These are phyloP conservation scores for Crithidia sp. DNA, from an alignment of 208 protist species.

Conservation along the genomic window DNA sequence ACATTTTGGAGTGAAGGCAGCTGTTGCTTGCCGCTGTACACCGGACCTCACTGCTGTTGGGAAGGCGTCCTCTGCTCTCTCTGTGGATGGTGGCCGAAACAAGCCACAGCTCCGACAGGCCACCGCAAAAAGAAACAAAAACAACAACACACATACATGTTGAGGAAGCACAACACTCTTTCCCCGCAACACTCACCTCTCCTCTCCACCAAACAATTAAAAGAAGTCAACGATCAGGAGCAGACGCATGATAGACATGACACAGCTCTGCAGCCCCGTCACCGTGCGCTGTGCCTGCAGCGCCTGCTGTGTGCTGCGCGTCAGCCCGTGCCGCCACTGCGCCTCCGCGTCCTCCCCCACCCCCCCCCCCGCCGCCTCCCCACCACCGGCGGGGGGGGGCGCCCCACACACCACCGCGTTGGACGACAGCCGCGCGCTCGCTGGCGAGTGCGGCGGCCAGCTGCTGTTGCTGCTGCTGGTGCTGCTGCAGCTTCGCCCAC, in stretches of 20 bases:
- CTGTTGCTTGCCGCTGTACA: no score
- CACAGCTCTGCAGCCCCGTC: slow-evolving; percentile 67
- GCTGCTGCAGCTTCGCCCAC: slow-evolving; percentile 38
- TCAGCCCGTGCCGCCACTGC: slow-evolving; percentile 12
- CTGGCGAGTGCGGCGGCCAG: not conserved
- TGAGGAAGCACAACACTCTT: no score
- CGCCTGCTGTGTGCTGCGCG: slow-evolving; percentile 15
- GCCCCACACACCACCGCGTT: no score
- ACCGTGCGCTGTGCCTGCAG: slow-evolving; percentile 39
- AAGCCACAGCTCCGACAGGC: no score
- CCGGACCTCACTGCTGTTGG: no score
- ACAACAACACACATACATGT: no score
- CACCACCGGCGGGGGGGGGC: not conserved
- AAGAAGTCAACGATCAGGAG: slow-evolving; percentile 63
- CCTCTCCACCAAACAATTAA: not conserved
- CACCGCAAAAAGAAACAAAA: no score
- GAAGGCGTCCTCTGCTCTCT: no score
- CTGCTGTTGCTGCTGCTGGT: slow-evolving; percentile 7
- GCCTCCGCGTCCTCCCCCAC: slow-evolving; percentile 18
- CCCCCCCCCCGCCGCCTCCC: not conserved
- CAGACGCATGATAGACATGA: slow-evolving; percentile 66
- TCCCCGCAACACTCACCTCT: no score
- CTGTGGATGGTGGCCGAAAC: no score
- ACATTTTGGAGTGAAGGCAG: no score
- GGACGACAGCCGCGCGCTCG: not conserved